Percentiles rank a stretch among this genome's conserved stretches.
phyloP scores from a whole-genome alignment of 164 flowering plant genomes.

The Macadamia tetraphylla region DNA sequence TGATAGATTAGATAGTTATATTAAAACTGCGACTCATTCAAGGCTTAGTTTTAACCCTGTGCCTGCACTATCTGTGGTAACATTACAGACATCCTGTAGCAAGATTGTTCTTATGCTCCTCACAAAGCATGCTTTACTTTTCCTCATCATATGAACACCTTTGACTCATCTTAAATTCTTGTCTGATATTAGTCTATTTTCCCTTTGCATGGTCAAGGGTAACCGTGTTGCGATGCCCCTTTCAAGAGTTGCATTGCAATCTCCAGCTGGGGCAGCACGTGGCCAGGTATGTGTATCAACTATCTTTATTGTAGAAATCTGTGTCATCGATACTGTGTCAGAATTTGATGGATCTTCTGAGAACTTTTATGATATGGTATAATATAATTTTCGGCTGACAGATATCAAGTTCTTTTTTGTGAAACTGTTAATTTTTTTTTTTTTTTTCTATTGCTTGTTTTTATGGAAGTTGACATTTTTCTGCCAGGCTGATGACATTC shows the following conservation, averaged over 20 bases:
- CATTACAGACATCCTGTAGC: not conserved
- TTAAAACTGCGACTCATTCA: no score
- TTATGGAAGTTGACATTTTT: constrained; percentile 4
- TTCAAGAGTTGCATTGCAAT: constrained; percentile 58
- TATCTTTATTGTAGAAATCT: not conserved
- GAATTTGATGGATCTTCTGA: not conserved
- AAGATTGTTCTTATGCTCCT: not conserved
- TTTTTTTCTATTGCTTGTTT: not conserved
- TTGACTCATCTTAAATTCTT: not conserved
- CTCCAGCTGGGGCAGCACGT: constrained; percentile 90
- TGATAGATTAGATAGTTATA: no score
- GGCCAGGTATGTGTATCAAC: constrained; percentile 62
- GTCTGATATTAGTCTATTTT: constrained; percentile 5
- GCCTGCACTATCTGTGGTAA: not conserved
- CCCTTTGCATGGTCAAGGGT: constrained; percentile 43
- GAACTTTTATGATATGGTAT: not conserved
- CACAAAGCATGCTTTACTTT: not conserved
- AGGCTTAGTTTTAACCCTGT: no score
- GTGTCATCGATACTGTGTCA: not conserved
- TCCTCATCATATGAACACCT: not conserved
- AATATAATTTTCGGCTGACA: not conserved
- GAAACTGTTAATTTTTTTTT: not conserved
- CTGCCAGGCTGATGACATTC: constrained; percentile 83
- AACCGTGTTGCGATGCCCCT: constrained; percentile 72
- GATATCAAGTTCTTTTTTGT: not conserved